Conservation (phyloP, 192 early-diverging fungal genomes). For the Gigaspora rosea region DNA sequence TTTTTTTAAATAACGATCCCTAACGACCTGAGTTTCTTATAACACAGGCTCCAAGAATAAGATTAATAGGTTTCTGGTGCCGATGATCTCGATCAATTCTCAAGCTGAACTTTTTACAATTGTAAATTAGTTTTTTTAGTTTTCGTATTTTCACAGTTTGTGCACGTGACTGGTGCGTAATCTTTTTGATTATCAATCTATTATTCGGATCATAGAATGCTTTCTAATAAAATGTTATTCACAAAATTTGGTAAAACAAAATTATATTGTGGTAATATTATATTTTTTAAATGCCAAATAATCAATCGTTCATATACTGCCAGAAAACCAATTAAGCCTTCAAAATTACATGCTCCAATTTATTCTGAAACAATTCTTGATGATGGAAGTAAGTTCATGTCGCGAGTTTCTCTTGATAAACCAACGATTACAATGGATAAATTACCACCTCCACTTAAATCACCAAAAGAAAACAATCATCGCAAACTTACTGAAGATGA, state of each 20-base stretch:
- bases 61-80: no score
- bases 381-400: constrained; percentile 18
- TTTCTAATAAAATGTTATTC: not conserved
- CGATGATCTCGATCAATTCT: no score
- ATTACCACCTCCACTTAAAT: constrained; percentile 25
- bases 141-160: no score
- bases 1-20: no score
- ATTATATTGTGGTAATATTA: not conserved
- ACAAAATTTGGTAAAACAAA: not conserved
- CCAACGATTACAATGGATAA: not conserved
- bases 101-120: no score
- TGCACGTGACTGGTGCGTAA: no score
- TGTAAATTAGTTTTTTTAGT: no score
- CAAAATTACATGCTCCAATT: constrained; percentile 2
- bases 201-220: no score
- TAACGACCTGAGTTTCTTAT: no score
- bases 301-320: constrained; percentile 8
- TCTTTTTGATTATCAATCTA: no score
- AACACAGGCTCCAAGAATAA: no score
- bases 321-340: not conserved
- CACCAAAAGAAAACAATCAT: constrained; percentile 9
- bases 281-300: not conserved
- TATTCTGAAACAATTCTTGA: not conserved
- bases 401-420: not conserved
- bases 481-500: constrained; percentile 31